Evolutionary conservation across 495 filamentous ascomycete genomes (phyloP), one percentile per base, ranked within the genome.

Genomic region (Tuber calosporum): DNA sequence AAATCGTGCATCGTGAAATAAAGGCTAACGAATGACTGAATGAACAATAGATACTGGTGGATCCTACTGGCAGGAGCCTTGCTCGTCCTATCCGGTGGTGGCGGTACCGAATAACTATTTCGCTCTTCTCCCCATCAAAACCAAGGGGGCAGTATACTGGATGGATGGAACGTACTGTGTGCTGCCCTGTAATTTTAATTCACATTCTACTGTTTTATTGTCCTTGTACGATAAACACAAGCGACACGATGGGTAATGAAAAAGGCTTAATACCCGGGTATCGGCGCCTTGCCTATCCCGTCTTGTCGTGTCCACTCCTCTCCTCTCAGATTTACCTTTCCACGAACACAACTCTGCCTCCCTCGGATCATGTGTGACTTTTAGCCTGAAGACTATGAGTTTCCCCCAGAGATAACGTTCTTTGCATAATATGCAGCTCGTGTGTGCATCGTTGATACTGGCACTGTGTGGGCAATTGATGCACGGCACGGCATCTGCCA

Each of bases 31-130:
- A 30, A 15, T 34, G 30, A 26, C 66, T 58, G 36, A 39, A 40
- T 72, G 15, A 69, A 36, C 41, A 30, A 62, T 67, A 87, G 86
- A 79, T 87, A 87, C 73, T 87, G 86, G 86, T 87, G 85, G 85
- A 80, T 81, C 30, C 38, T 81, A 6, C 76, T 83, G 3, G 81
- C 71, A 39, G 82, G 71, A 68, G 74, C 77, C 17, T 66, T 83
- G 39, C 75, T 83, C 20, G 45, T 83, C 8, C 74, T 83, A 76
- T 78, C 73, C 9, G 74, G 75, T 42, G 87, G 86, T 58, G 87
- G 85, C 30, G 82, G 80, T 69, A 86, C 76, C 82, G 82, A 69
- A 77, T 75, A 78, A 34, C 1, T 26, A 15, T 62, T 62, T 26
- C 53, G 2, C 30, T 62, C 53, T 15, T 19, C 30, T 58, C 53